A percentile compares a stretch with the other conserved stretches of the same genome.
phyloP scores from a whole-genome alignment of 2,329 filamentous ascomycete species.

The Colletotrichum eleusines region DNA sequence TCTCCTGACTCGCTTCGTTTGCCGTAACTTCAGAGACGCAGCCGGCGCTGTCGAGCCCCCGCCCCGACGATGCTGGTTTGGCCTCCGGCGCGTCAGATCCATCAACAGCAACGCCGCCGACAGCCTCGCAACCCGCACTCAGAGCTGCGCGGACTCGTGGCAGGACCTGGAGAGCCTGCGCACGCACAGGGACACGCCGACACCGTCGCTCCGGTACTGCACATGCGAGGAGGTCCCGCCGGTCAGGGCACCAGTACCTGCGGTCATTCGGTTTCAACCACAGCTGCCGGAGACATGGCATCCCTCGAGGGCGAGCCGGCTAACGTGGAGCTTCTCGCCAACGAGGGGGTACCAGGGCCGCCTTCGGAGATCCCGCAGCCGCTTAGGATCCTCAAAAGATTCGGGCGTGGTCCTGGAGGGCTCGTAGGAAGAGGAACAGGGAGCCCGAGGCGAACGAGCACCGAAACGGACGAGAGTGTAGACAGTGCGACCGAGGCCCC shows the following conservation, averaged over 20 bases:
- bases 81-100: slow-evolving; percentile 20
- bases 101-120: background rate
- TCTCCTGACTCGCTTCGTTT: slow-evolving; percentile 33
- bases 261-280: background rate
- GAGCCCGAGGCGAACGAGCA: slow-evolving; percentile 44
- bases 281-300: slow-evolving; percentile 50
- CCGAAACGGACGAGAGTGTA: slow-evolving; percentile 46
- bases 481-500: slow-evolving; percentile 45
- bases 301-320: slow-evolving; percentile 46
- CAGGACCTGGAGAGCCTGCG: slow-evolving; percentile 50
- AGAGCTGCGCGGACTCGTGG: slow-evolving; percentile 49
- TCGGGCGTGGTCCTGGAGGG: slow-evolving; percentile 28
- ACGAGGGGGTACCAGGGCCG: slow-evolving; percentile 40
- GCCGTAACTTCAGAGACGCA: slow-evolving; percentile 33
- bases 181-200: slow-evolving; percentile 18
- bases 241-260: background rate
- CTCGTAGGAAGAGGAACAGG: slow-evolving; percentile 41
- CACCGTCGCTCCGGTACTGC: slow-evolving; percentile 16
- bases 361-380: slow-evolving; percentile 56
- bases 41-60: slow-evolving; percentile 30
- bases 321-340: slow-evolving; percentile 50
- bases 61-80: slow-evolving; percentile 23
- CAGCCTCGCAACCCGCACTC: slow-evolving; percentile 16
- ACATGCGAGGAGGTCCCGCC: slow-evolving; percentile 12
- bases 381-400: slow-evolving; percentile 63